A percentile compares a stretch with the other conserved stretches of the same genome.
These are phyloP conservation scores for Wallemia ichthyophaga DNA, from an alignment of 1,284 basidiomycete genomes.

Conservation along the genomic window DNA sequence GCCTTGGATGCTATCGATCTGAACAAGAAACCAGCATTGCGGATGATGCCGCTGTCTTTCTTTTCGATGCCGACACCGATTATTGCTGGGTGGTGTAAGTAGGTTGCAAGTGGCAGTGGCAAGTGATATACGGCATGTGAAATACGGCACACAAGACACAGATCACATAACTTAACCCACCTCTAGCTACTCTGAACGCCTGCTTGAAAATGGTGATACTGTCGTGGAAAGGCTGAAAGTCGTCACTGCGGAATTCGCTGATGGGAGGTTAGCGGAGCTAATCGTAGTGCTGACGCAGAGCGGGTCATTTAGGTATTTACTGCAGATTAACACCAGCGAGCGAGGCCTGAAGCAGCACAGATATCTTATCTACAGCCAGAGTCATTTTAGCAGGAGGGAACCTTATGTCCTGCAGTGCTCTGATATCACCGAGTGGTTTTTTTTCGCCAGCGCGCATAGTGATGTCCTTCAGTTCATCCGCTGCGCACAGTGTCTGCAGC, in stretches of 20 bases:
- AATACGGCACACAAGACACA: too few species aligned
- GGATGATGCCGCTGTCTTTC: neutral
- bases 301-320: neutral
- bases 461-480: neutral
- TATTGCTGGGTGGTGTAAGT: neutral
- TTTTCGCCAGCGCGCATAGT: neutral
- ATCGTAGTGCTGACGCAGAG: too few species aligned
- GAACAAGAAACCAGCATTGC: neutral
- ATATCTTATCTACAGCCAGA: neutral
- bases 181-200: neutral
- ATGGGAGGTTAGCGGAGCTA: neutral
- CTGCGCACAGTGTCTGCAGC: neutral
- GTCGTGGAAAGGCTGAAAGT: neutral
- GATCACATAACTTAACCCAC: too few species aligned
- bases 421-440: neutral
- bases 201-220: neutral
- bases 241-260: neutral
- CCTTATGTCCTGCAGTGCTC: neutral
- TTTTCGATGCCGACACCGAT: neutral
- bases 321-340: neutral
- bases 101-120: too few species aligned
- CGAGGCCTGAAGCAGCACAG: neutral
- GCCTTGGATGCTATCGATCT: neutral
- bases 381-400: neutral
- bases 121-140: too few species aligned